phyloP scores from a whole-genome alignment of 202 grass and related monocot species.

The Setaria italica region DNA sequence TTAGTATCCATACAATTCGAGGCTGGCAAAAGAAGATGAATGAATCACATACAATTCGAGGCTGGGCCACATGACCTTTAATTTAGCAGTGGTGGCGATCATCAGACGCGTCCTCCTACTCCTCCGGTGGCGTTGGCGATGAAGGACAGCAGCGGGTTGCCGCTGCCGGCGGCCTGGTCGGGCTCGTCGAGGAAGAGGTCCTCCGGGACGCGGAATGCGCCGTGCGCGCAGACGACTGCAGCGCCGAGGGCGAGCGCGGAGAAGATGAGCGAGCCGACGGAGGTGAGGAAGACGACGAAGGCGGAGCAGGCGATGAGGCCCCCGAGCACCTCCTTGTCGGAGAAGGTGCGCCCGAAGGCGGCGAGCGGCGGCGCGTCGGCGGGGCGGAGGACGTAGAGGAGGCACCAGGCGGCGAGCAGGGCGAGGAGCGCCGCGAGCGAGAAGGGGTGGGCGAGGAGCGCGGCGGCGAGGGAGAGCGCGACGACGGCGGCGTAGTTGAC shows the following conservation, averaged over 20 bases:
- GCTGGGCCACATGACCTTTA: no score
- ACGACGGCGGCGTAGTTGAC: slow-evolving; percentile 56
- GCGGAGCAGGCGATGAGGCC: neutral
- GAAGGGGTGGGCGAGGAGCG: slow-evolving; percentile 53
- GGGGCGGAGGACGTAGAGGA: slow-evolving; percentile 20
- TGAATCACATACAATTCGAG: no score
- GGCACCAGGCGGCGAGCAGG: slow-evolving; percentile 20
- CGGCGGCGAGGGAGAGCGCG: slow-evolving; percentile 44
- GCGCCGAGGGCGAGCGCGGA: slow-evolving; percentile 18
- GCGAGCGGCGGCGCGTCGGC: slow-evolving; percentile 20
- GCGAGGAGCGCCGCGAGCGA: slow-evolving; percentile 45
- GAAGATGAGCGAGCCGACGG: slow-evolving; percentile 21
- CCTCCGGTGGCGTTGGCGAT: neutral
- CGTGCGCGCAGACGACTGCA: slow-evolving; percentile 1
- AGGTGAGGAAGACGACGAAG: slow-evolving; percentile 31
- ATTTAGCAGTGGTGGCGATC: no score
- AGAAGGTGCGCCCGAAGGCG: slow-evolving; percentile 15
- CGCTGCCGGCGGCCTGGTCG: neutral
- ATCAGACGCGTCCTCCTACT: slow-evolving; percentile 9
- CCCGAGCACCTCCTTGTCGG: slow-evolving; percentile 31
- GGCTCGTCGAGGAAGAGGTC: slow-evolving; percentile 25
- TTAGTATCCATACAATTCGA: no score
- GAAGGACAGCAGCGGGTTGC: neutral
- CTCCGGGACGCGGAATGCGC: slow-evolving; percentile 18
- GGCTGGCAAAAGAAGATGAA: no score